These are phyloP conservation scores for Cytidiella melzeri DNA, from an alignment of 768 basidiomycete species.

Conservation along the genomic window DNA sequence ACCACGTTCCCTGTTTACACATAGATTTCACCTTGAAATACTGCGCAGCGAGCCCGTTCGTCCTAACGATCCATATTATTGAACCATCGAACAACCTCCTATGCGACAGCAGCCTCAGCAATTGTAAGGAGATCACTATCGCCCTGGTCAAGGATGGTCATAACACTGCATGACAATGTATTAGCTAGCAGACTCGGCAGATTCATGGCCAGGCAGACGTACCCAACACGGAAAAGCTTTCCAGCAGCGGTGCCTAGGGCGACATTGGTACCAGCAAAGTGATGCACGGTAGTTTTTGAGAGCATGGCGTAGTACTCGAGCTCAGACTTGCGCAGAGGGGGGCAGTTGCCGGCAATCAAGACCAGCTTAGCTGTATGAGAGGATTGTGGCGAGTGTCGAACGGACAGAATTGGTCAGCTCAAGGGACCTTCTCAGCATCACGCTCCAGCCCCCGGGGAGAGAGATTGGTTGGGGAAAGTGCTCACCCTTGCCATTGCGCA, in stretches of 20 bases:
- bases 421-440: constrained; percentile 99
- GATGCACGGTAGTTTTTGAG: constrained; percentile 97
- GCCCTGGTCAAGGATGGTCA: constrained; percentile 94
- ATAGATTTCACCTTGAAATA: not conserved
- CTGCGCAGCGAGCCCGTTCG: not conserved
- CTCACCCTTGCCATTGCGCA: constrained; percentile 97
- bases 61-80: too few relatives aligned
- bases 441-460: constrained; percentile 91
- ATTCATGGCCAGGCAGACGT: constrained; percentile 20
- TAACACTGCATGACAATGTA: constrained; percentile 61
- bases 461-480: constrained; percentile 26
- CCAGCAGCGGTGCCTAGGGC: constrained; percentile 98
- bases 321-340: constrained; percentile 98
- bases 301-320: constrained; percentile 99
- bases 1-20: too few relatives aligned
- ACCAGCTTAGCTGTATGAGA: constrained; percentile 90
- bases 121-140: constrained; percentile 93
- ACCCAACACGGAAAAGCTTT: constrained; percentile 99
- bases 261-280: constrained; percentile 96
- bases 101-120: constrained; percentile 67
- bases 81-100: constrained; percentile 24
- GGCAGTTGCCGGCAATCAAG: constrained; percentile 98
- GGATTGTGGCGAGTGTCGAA: too few relatives aligned
- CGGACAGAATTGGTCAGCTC: constrained; percentile 61
- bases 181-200: constrained; percentile 2